A percentile compares a stretch with the other conserved stretches of the same genome.
phyloP scores from a whole-genome alignment of 169 alveolate genomes.

The Plasmodium fragile region DNA sequence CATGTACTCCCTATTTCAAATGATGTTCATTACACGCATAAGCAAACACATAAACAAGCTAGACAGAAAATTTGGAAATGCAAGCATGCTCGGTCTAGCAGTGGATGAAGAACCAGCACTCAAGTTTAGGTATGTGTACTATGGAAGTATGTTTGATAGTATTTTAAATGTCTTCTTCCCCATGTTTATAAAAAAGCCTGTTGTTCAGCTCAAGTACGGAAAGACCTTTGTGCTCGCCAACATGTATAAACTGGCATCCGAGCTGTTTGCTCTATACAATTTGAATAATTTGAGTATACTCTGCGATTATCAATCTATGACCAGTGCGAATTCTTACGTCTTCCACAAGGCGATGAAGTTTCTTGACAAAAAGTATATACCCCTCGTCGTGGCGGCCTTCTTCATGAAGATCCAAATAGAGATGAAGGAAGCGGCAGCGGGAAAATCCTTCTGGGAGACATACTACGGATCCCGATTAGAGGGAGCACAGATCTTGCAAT shows the following conservation, averaged over 20 bases:
- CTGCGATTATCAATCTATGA: constrained; percentile 58
- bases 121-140: constrained; percentile 21
- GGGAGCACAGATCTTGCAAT: background rate
- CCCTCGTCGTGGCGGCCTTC: constrained; percentile 1
- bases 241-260: constrained; percentile 26
- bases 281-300: constrained; percentile 34
- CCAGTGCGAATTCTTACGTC: constrained; percentile 22
- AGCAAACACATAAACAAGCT: constrained; percentile 41
- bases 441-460: background rate
- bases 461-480: background rate
- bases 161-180: constrained; percentile 43
- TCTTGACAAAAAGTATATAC: constrained; percentile 31
- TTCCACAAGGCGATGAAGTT: constrained; percentile 25
- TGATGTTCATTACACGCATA: constrained; percentile 37
- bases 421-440: background rate
- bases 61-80: constrained; percentile 35
- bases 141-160: constrained; percentile 44
- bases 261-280: constrained; percentile 11
- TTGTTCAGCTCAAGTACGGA: constrained; percentile 43
- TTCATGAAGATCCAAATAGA: background rate
- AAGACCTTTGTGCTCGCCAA: constrained; percentile 69
- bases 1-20: constrained; percentile 40
- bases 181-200: constrained; percentile 50
- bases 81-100: constrained; percentile 20
- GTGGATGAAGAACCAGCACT: constrained; percentile 55